Percentiles rank a stretch among this genome's conserved stretches.
Conservation (phyloP, 257 asterid genomes). For the Cynanchum wilfordii region DNA sequence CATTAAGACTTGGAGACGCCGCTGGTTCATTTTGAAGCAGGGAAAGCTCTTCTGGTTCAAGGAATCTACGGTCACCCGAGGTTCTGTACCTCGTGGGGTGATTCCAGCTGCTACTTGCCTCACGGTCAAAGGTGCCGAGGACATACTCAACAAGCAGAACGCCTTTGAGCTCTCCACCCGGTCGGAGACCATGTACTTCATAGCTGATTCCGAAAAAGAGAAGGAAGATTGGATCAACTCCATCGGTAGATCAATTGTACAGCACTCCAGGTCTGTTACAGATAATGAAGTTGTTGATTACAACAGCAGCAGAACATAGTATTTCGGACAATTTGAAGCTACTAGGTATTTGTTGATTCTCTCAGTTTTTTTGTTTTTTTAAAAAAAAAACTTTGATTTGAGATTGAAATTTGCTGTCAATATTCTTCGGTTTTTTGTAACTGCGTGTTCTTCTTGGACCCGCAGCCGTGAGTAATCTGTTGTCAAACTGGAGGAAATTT, state of each 20-base stretch:
- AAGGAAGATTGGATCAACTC: conserved; percentile 97
- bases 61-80: conserved; percentile 59
- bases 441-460: conserved; percentile 11
- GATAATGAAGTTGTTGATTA: conserved; percentile 76
- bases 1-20: conserved; percentile 97
- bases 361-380: background rate
- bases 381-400: background rate
- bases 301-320: conserved; percentile 39
- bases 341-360: conserved; percentile 9
- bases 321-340: background rate
- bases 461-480: background rate
- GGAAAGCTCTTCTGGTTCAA: conserved; percentile 98
- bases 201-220: conserved; percentile 85
- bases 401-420: background rate
- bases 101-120: conserved; percentile 72
- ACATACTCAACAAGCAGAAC: conserved; percentile 63
- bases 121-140: conserved; percentile 96
- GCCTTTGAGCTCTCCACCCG: conserved; percentile 85
- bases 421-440: background rate
- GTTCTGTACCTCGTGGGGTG: conserved; percentile 78
- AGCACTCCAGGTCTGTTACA: conserved; percentile 89
- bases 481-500: background rate
- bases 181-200: conserved; percentile 77
- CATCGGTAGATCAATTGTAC: conserved; percentile 78
- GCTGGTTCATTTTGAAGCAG: conserved; percentile 91